Evolutionary conservation across 768 basidiomycete species (phyloP), one percentile per base, ranked within the genome.

Genomic region (Lentinula detonsa): DNA sequence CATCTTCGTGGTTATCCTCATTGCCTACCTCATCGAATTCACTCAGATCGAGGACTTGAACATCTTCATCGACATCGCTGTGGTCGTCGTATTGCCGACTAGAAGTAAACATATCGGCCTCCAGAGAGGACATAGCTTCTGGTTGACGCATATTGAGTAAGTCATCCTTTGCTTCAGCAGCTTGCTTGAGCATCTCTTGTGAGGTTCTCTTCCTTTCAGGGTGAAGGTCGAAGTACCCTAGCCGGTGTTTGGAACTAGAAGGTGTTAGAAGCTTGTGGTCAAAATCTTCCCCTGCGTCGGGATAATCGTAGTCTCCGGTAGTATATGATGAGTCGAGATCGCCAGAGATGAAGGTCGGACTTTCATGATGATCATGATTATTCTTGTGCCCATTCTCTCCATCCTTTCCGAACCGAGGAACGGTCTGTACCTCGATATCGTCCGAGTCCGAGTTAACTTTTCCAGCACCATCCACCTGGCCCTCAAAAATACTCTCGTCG

Each of bases 201-300:
- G 57, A 59, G 3, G 65, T 61, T 4, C 52, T 31, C 11, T 85
- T 75, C 49, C 90, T 79, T 49, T 91, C 90, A 10, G 90, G 90
- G 69, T 92, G 90, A 13, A 90, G 66, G 69, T 91, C 90, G 68
- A 92, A 92, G 70, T 92, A 92, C 0, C 88, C 86, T 31, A 85
- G 56, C 16, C 87, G 79, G 49, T 76, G 72, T 64, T 78, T 61
- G 35, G 66, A 23, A 51, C 42, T 16, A 31, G 31, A 23, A 2
- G 59, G 40, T 11, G 62, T 65, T 4, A 68, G 73, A 11, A 67
- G 69, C 40, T 66, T 66, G 23, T 72, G 70, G 42, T 71, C 69
- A 13, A 68, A 59, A 56, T 70, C 67, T 58, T 68, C 67, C 58
- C 66, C 23, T 23, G 23, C 71, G 5, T 64, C 67, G 69, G 70